Percentiles rank a stretch among this genome's conserved stretches.
Conservation (phyloP, 2,329 filamentous ascomycete species). For the Talaromyces rugulosus region DNA sequence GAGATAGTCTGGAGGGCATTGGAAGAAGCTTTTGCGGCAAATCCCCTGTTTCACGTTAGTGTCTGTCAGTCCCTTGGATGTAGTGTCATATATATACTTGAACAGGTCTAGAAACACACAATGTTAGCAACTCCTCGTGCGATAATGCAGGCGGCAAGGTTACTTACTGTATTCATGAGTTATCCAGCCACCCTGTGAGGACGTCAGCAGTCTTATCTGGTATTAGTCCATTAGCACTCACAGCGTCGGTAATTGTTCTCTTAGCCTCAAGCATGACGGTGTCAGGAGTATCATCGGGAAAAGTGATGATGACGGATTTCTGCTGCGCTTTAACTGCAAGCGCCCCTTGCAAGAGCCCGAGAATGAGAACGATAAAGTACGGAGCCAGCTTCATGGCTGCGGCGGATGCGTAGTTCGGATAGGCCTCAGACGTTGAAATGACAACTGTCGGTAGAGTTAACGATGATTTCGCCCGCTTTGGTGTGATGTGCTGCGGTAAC, state of each 20-base stretch:
- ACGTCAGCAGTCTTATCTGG: slow-evolving; percentile 14
- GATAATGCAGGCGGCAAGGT: neutral
- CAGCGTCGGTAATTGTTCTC: slow-evolving; percentile 63
- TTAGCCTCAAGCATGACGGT: slow-evolving; percentile 67
- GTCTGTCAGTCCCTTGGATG: neutral
- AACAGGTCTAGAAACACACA: slow-evolving; percentile 29
- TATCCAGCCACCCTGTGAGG: slow-evolving; percentile 61
- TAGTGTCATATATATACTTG: slow-evolving; percentile 29
- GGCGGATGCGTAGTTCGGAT: neutral
- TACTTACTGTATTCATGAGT: slow-evolving; percentile 74
- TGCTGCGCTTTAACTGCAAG: slow-evolving; percentile 57
- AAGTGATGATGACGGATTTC: slow-evolving; percentile 75
- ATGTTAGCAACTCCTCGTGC: neutral
- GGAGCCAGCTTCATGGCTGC: slow-evolving; percentile 61
- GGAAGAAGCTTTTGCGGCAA: slow-evolving; percentile 68
- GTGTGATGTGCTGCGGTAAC: no score
- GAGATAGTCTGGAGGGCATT: slow-evolving; percentile 66
- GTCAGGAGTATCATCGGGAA: slow-evolving; percentile 64
- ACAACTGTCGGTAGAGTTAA: neutral
- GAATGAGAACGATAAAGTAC: slow-evolving; percentile 50
- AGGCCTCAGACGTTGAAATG: neutral
- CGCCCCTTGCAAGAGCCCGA: slow-evolving; percentile 50
- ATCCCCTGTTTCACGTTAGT: slow-evolving; percentile 56
- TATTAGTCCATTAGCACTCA: slow-evolving; percentile 26
- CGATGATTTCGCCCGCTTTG: no score